Base-by-base conservation (phyloP, 2,329 filamentous ascomycete genomes). In the Aureobasidium namibiae region DNA sequence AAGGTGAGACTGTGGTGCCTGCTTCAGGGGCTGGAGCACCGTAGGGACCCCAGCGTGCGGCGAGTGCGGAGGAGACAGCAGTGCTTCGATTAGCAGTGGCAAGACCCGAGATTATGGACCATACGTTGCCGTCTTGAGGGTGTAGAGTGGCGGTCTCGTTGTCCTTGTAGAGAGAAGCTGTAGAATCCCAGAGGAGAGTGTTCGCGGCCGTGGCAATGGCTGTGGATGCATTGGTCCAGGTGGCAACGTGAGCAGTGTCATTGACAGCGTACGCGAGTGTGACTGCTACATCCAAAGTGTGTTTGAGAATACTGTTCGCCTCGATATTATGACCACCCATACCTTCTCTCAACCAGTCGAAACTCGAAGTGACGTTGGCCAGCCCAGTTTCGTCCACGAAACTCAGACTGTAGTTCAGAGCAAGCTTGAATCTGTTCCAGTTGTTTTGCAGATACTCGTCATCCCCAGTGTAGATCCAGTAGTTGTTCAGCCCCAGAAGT, bases 261-360 rank as follows among this genome's bases (percentile, higher is more conserved):
- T 74, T 75, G 5, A 76, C 67, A 66, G 78, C 81, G 14, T 68
- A 65, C 1, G 80, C 80, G 2, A 86, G 76, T 8, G 68, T 68
- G 42, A 81, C 74, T 23, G 78, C 80, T 4, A 81, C 81, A 31
- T 74, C 72, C 39, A 85, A 71, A 0, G 81, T 81, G 63, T 79
- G 73, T 65, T 78, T 78, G 1, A 78, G 68, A 29, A 79, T 77
- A 2, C 73, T 63, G 52, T 78, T 79, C 5, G 75, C 74, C 61
- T 76, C 75, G 59, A 76, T 75, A 56, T 77, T 77, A 64, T 79
- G 75, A 1, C 74, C 76, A 10, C 77, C 76, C 77, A 79, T 79
- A n/a, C 76, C 76, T 60, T 73, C 75, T 8, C 77, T 71, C 4
- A 78, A 67, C 78, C 77, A 80, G 67, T 80, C 78, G 5, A 63